Evolutionary conservation across 179 eudicot genomes (phyloP).

Genomic region (Camellia oleifera): DNA sequence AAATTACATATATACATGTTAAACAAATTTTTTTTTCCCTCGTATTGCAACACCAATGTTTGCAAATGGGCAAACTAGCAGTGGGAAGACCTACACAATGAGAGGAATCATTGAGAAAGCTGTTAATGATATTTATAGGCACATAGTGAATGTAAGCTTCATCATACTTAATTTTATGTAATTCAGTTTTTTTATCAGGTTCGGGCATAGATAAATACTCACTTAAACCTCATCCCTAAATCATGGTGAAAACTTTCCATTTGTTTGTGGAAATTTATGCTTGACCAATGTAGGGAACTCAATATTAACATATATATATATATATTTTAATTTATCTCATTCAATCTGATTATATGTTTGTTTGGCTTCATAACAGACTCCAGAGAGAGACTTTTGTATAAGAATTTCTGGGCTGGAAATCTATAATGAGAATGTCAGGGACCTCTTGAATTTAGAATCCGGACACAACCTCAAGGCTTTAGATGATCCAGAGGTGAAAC

Average conservation of each 20-base stretch:
- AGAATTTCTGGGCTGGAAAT: conserved; percentile 39
- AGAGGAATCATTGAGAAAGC: too few relatives aligned
- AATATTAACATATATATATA: conserved; percentile 14
- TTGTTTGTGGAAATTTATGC: too few relatives aligned
- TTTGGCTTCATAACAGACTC: conserved; percentile 51
- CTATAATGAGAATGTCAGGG: too few relatives aligned
- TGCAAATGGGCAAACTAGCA: conserved; percentile 96
- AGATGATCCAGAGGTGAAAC: conserved; percentile 85
- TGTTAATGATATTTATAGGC: too few relatives aligned
- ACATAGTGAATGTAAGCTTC: too few relatives aligned
- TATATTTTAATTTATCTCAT: conserved; percentile 8
- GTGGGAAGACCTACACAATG: too few relatives aligned
- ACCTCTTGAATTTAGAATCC: conserved; percentile 70
- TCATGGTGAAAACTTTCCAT: too few relatives aligned
- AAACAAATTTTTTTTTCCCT: conserved; percentile 17
- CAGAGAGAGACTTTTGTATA: conserved; percentile 78
- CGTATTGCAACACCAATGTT: conserved; percentile 65
- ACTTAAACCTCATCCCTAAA: too few relatives aligned
- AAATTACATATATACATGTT: neutral
- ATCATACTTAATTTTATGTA: too few relatives aligned
- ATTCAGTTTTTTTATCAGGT: too few relatives aligned
- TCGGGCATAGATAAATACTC: too few relatives aligned
- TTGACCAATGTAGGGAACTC: conserved; percentile 32
- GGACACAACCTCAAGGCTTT: conserved; percentile 84
- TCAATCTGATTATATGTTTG: neutral